Base-by-base conservation (phyloP, 371 early-diverging fungal genomes). In the Lichtheimia ramosa region DNA sequence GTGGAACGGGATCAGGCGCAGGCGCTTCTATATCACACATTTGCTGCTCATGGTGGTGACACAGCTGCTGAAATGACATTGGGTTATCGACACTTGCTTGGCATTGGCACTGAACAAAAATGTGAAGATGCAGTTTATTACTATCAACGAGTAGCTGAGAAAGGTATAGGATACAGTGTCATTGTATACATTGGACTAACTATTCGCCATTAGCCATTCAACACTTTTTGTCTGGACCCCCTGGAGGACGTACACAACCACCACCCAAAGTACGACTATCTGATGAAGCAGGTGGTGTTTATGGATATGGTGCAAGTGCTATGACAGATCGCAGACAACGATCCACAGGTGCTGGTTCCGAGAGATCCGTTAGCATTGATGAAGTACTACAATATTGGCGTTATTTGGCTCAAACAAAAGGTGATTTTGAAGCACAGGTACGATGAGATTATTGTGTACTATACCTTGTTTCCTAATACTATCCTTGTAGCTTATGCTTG, bases 371-470 rank as follows among this genome's bases (percentile, higher is more conserved):
- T 7, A 79, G 83, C 27, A 79, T 91, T 46, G 86, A 87, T n/a
- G 94, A 94, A 59, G 78, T 93, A 14, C 70, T 95, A 12, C 89
- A 92, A 48, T 92, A 86, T 66, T 89, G 87, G 78, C 83, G 85
- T 20, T 84, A 89, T 54, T 72, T 83, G 21, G 95, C 96, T 15
- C 85, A 88, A 8, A 75, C 63, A 6, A 75, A 83, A 20, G 90
- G 90, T 15, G 86, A 88, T 56, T 52, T 81, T 3, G 62, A 77
- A 41, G 82, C 91, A 5, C 83, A 88, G 83, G 82, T 90, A 67
- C 60, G 41, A 10, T 23, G 25, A 28, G 34, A 27, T 51, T 34
- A 7, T 53, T 18, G 3, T 28, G 10, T 28, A n/a, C 14, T 0
- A n/a, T 5, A 12, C 10, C 13, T 28, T 51, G 25, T 48, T 43